A percentile compares a stretch with the other conserved stretches of the same genome.
Conservation (phyloP, 2,329 filamentous ascomycete species). For the Tolypocladium nubicola region DNA sequence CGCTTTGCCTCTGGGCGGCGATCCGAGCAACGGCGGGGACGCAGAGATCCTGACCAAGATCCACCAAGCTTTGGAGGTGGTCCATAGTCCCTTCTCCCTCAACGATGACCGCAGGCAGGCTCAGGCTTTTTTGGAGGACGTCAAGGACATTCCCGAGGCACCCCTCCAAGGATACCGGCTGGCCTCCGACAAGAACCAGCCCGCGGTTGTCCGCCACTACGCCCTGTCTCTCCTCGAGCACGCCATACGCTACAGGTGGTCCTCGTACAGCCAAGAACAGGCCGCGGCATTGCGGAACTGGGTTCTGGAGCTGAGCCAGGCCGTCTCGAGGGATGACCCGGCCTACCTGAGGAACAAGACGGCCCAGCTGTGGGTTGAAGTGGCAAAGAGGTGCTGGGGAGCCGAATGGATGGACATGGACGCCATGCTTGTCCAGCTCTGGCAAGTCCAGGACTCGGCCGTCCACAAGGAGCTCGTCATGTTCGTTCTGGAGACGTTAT, state of each 20-base stretch:
- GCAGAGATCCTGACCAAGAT: constrained; percentile 53
- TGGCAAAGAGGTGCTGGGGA: constrained; percentile 90
- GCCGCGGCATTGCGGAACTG: constrained; percentile 59
- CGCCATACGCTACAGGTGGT: constrained; percentile 77
- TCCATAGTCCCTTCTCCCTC: constrained; percentile 71
- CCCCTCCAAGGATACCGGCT: constrained; percentile 78
- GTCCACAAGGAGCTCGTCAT: constrained; percentile 78
- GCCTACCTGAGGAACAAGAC: constrained; percentile 86
- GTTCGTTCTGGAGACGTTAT: constrained; percentile 79
- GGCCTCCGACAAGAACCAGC: constrained; percentile 63
- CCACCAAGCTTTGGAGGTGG: constrained; percentile 73
- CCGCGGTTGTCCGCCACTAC: constrained; percentile 82
- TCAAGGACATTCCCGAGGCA: constrained; percentile 71
- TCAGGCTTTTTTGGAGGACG: constrained; percentile 71
- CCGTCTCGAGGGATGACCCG: constrained; percentile 62
- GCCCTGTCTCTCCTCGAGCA: constrained; percentile 87
- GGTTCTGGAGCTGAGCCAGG: constrained; percentile 68
- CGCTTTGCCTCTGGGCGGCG: constrained; percentile 16
- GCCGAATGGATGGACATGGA: constrained; percentile 95
- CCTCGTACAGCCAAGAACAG: constrained; percentile 59
- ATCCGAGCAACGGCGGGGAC: constrained; percentile 25
- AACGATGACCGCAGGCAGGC: constrained; percentile 78
- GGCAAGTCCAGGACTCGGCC: constrained; percentile 56
- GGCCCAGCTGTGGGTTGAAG: constrained; percentile 86
- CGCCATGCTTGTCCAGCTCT: constrained; percentile 66